A percentile compares a stretch with the other conserved stretches of the same genome.
Evolutionary conservation across 1,139 yeast genomes (phyloP).

Genomic region (Debaryomycetaceae sp.): DNA sequence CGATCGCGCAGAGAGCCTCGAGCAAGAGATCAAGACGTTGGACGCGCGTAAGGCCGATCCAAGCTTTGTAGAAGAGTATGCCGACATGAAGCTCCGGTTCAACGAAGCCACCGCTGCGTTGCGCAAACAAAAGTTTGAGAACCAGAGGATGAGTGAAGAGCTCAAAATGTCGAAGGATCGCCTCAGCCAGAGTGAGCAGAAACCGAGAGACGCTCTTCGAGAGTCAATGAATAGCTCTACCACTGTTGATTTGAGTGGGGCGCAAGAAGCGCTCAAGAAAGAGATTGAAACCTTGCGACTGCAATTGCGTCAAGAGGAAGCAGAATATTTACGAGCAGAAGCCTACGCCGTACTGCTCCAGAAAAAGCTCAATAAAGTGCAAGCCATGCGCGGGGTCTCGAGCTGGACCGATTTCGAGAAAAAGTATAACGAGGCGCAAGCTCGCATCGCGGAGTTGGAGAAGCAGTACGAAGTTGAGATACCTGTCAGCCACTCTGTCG

Average conservation of each 20-base stretch:
- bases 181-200: slow-evolving; percentile 13
- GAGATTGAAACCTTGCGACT: slow-evolving; percentile 28
- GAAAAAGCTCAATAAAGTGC: slow-evolving; percentile 33
- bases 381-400: slow-evolving; percentile 29
- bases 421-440: slow-evolving; percentile 28
- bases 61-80: slow-evolving; percentile 32
- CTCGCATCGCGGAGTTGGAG: slow-evolving; percentile 24
- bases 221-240: slow-evolving; percentile 4
- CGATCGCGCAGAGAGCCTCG: slow-evolving; percentile 13
- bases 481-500: slow-evolving; percentile 1
- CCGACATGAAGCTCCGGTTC: slow-evolving; percentile 38
- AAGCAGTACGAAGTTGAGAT: slow-evolving; percentile 7
- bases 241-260: slow-evolving; percentile 1
- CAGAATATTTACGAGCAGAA: slow-evolving; percentile 35
- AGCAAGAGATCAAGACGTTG: slow-evolving; percentile 3
- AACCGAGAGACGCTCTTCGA: slow-evolving; percentile 10
- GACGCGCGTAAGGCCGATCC: slow-evolving; percentile 11
- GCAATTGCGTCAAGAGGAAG: slow-evolving; percentile 31
- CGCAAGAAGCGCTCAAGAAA: slow-evolving; percentile 9
- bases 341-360: slow-evolving; percentile 36
- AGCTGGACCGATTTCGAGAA: slow-evolving; percentile 25
- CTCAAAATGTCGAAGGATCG: slow-evolving; percentile 42
- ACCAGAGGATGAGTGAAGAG: slow-evolving; percentile 46
- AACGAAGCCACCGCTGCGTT: slow-evolving; percentile 42
- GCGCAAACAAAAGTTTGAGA: slow-evolving; percentile 44